Evolutionary conservation across 192 early-diverging fungal species (phyloP).

Genomic region (Rhizophagus prolifer): DNA sequence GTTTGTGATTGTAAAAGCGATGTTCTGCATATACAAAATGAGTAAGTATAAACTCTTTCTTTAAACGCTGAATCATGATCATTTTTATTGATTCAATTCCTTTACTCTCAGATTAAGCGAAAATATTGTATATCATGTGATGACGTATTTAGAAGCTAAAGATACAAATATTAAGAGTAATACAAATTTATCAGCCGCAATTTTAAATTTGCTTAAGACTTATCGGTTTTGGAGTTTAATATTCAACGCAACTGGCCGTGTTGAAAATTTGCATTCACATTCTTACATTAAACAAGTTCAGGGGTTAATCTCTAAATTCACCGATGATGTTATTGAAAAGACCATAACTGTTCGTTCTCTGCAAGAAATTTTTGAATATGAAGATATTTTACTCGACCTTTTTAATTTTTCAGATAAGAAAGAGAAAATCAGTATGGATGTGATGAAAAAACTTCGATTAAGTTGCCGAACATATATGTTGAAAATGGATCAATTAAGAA

Average conservation of each 20-base stretch:
- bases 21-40: neutral
- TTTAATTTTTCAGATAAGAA: neutral
- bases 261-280: neutral
- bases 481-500: neutral
- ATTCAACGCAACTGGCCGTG: neutral
- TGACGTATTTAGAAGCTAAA: no score
- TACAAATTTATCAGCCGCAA: neutral
- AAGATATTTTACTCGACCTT: neutral
- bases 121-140: no score
- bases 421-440: neutral
- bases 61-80: neutral
- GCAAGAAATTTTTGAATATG: constrained; percentile 4
- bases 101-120: neutral
- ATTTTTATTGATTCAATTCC: neutral
- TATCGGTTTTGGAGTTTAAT: neutral
- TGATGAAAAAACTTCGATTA: neutral
- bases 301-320: neutral
- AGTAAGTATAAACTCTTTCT: neutral
- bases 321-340: neutral
- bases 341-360: neutral
- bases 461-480: neutral
- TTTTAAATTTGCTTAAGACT: no score
- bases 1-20: neutral
- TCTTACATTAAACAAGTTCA: neutral
- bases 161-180: neutral